Evolutionary conservation across 164 flowering plant genomes (phyloP).

Genomic region (Buxus sempervirens): DNA sequence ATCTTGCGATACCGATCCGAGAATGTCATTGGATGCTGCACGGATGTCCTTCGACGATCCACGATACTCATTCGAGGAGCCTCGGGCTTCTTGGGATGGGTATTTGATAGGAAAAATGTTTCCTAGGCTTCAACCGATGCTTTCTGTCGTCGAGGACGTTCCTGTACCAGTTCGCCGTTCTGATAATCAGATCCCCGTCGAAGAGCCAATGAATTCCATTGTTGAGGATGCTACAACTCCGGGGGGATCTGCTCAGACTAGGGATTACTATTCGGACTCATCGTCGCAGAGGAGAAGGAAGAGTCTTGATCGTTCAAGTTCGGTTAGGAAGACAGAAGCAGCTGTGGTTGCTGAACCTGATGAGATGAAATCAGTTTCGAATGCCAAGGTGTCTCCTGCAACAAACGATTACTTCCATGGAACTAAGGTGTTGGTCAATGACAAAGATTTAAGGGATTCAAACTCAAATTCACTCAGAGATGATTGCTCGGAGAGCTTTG

Average conservation of each 20-base stretch:
- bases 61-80: conserved; percentile 71
- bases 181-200: conserved; percentile 73
- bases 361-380: conserved; percentile 49
- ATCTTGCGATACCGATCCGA: conserved; percentile 55
- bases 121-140: conserved; percentile 64
- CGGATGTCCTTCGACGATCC: conserved; percentile 68
- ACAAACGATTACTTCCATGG: conserved; percentile 32
- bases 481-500: conserved; percentile 65
- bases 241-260: conserved; percentile 83
- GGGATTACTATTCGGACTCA: conserved; percentile 85
- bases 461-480: conserved; percentile 70
- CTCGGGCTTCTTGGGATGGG: conserved; percentile 97
- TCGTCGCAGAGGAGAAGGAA: conserved; percentile 58
- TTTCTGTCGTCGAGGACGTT: conserved; percentile 73
- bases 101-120: conserved; percentile 57
- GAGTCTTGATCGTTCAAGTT: conserved; percentile 75
- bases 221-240: conserved; percentile 54
- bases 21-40: conserved; percentile 47
- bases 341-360: conserved; percentile 71
- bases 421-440: conserved; percentile 27
- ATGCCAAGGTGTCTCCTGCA: conserved; percentile 56
- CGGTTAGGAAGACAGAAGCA: conserved; percentile 61
- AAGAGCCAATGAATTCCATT: conserved; percentile 40
- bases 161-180: conserved; percentile 43
- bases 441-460: conserved; percentile 43